Evolutionary conservation across 352 stramenopile genomes (phyloP).

Genomic region (Globisporangium lucens): DNA sequence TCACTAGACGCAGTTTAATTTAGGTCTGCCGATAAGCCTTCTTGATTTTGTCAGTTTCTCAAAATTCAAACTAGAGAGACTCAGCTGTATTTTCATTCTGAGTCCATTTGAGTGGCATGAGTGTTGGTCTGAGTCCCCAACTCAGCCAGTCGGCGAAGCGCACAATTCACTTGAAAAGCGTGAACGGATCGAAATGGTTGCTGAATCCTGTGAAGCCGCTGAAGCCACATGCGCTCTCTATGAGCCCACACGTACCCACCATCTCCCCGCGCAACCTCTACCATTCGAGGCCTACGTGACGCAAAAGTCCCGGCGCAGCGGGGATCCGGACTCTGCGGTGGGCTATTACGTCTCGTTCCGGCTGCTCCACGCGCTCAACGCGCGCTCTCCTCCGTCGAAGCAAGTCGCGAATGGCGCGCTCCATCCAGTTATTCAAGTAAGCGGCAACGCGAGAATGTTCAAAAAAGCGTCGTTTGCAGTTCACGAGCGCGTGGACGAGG

Average conservation of each 20-base stretch:
- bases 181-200: background rate
- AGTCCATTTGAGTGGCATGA: constrained; percentile 1
- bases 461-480: background rate
- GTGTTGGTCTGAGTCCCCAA: background rate
- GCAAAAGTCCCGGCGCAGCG: background rate
- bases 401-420: background rate
- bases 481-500: background rate
- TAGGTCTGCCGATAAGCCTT: too few species aligned
- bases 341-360: constrained; percentile 11
- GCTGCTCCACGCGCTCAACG: background rate
- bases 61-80: too few species aligned
- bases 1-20: too few species aligned
- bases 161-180: too few species aligned
- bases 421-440: background rate
- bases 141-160: too few species aligned
- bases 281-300: constrained; percentile 9
- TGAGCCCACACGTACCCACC: too few species aligned
- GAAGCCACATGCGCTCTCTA: background rate
- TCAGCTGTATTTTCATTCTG: too few species aligned
- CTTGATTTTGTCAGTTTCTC: too few species aligned
- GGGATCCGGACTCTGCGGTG: background rate
- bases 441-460: constrained; percentile 10
- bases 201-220: background rate
- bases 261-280: background rate
- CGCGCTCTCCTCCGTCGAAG: background rate